These are phyloP conservation scores for Lophiotrema nucula DNA, from an alignment of 495 filamentous ascomycete genomes.

Conservation along the genomic window DNA sequence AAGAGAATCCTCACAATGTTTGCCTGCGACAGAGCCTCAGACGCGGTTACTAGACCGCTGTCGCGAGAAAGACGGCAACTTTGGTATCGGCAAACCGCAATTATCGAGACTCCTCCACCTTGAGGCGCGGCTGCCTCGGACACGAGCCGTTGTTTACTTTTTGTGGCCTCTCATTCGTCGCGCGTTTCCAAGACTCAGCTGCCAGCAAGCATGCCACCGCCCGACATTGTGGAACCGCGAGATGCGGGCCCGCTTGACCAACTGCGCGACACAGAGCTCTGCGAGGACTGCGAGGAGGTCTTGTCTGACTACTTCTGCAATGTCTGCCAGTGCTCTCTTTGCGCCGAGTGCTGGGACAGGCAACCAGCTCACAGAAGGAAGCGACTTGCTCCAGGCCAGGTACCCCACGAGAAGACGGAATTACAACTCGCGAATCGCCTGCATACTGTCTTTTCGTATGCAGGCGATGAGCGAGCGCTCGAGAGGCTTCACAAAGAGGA, in stretches of 20 bases:
- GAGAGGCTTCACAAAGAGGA: conserved; percentile 15
- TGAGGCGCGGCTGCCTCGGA: no score
- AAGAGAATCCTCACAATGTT: no score
- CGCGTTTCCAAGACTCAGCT: no score
- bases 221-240: neutral
- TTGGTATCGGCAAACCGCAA: no score
- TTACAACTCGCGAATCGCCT: conserved; percentile 6
- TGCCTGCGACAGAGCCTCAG: no score
- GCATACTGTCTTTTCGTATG: conserved; percentile 10
- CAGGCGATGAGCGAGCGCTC: conserved; percentile 11
- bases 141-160: no score
- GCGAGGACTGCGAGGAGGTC: conserved; percentile 17
- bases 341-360: conserved; percentile 12
- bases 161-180: no score
- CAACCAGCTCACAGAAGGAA: conserved; percentile 15
- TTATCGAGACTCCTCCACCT: no score
- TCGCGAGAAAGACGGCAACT: no score
- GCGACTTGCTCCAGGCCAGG: conserved; percentile 17
- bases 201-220: conserved; percentile 15
- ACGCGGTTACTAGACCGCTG: no score
- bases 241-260: conserved; percentile 5
- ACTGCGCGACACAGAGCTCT: conserved; percentile 11
- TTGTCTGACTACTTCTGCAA: conserved; percentile 19
- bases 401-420: conserved; percentile 21
- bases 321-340: conserved; percentile 9